These are phyloP conservation scores for Pichia kluyveri DNA, from an alignment of 805 yeast species.

Conservation along the genomic window DNA sequence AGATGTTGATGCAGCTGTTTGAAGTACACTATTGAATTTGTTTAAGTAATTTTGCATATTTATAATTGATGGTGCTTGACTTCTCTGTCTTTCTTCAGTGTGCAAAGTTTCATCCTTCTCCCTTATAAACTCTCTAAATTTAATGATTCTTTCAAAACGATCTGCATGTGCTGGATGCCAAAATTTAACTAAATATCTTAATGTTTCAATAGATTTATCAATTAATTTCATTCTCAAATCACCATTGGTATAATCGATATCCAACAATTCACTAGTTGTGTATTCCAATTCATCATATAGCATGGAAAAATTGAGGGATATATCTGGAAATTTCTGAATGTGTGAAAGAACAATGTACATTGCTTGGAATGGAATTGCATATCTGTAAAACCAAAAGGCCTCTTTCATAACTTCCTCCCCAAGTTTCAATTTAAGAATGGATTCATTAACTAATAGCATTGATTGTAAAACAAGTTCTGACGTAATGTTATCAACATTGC, in stretches of 20 bases:
- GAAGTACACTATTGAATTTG: no score
- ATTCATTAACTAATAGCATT: constrained; percentile 17
- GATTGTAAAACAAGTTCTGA: constrained; percentile 15
- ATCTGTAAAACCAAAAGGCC: constrained; percentile 16
- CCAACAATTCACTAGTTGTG: constrained; percentile 5
- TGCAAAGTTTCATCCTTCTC: not conserved
- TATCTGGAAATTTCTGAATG: constrained; percentile 10
- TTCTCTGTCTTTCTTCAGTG: not conserved
- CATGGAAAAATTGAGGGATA: constrained; percentile 8
- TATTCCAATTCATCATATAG: constrained; percentile 8
- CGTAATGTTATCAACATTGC: constrained; percentile 4
- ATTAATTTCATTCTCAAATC: constrained; percentile 13
- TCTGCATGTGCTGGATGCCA: constrained; percentile 13
- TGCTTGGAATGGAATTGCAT: constrained; percentile 19
- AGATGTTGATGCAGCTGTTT: no score
- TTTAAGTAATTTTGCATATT: not conserved
- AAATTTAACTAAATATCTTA: constrained; percentile 4
- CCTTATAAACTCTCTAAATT: constrained; percentile 4
- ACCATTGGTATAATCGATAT: constrained; percentile 9
- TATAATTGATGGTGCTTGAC: not conserved
- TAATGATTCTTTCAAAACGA: constrained; percentile 13
- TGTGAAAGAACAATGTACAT: constrained; percentile 16
- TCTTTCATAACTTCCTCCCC: constrained; percentile 8
- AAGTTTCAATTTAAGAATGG: constrained; percentile 12
- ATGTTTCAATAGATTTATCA: constrained; percentile 5